phyloP scores from a whole-genome alignment of 176 grass and related monocot species.

The Pontederia paniculata region DNA sequence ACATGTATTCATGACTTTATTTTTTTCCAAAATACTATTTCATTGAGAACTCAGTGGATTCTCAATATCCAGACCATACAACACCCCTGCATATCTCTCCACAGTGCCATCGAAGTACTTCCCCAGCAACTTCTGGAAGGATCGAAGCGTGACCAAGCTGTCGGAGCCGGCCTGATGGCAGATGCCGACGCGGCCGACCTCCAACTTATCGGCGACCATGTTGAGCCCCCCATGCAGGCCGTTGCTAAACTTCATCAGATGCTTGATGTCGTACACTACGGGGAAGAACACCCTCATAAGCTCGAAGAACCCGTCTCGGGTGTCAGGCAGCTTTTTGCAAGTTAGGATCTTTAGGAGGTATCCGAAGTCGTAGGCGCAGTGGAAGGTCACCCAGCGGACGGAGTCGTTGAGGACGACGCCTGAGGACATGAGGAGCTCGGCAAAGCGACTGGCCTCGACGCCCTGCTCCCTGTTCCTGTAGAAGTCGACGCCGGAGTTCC shows the following conservation, averaged over 20 bases:
- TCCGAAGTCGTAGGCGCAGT: background rate
- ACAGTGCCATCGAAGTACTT: background rate
- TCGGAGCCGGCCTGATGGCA: slow-evolving; percentile 1
- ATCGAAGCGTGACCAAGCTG: background rate
- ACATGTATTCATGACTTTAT: background rate
- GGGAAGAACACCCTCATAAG: background rate
- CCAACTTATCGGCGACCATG: background rate
- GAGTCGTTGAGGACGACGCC: background rate
- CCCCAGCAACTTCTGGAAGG: background rate
- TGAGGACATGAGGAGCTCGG: background rate
- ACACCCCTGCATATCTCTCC: background rate
- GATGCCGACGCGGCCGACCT: background rate
- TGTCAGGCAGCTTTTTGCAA: background rate
- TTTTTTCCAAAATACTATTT: background rate
- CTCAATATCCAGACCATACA: background rate
- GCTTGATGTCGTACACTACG: slow-evolving; percentile 4
- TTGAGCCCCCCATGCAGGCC: background rate
- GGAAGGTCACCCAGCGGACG: background rate
- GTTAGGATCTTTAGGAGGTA: slow-evolving; percentile 10
- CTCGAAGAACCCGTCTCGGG: background rate
- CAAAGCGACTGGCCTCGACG: background rate
- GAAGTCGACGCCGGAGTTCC: background rate
- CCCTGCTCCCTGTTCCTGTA: background rate
- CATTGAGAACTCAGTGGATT: background rate
- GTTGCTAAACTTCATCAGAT: background rate